These are phyloP conservation scores for Punica granatum DNA, from an alignment of 345 rosid species.

Conservation along the genomic window DNA sequence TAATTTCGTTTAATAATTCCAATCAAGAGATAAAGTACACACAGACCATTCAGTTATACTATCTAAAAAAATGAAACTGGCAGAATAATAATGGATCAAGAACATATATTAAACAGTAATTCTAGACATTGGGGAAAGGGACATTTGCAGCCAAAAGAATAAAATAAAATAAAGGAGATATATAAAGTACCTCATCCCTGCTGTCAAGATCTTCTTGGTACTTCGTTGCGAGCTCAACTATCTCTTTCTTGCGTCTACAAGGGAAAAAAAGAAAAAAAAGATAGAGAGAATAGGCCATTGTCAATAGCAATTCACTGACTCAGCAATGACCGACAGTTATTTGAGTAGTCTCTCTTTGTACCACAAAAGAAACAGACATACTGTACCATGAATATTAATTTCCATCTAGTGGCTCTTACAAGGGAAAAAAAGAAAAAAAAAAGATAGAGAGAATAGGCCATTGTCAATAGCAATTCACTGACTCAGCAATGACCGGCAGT, in stretches of 20 bases:
- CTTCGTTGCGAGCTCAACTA: slow-evolving; percentile 81
- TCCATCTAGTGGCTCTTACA: slow-evolving; percentile 15
- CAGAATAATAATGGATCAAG: background rate
- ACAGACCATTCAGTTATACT: background rate
- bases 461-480: background rate
- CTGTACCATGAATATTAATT: background rate
- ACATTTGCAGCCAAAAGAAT: background rate
- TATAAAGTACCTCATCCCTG: slow-evolving; percentile 53
- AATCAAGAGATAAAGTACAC: background rate
- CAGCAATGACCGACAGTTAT: background rate
- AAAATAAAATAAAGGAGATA: background rate
- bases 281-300: background rate
- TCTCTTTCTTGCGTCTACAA: slow-evolving; percentile 71
- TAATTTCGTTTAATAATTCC: background rate
- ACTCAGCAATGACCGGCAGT: background rate
- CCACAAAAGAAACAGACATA: background rate
- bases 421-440: slow-evolving; percentile 8
- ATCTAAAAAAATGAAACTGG: too few species aligned
- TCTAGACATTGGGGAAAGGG: background rate
- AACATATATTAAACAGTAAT: background rate
- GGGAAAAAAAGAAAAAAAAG: slow-evolving; percentile 1
- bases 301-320: too few species aligned
- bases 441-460: background rate
- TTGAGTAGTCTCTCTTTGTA: background rate
- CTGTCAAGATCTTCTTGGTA: slow-evolving; percentile 59